Base-by-base conservation (phyloP, 2,329 filamentous ascomycete species). In the Stachybotrys echinatus region DNA sequence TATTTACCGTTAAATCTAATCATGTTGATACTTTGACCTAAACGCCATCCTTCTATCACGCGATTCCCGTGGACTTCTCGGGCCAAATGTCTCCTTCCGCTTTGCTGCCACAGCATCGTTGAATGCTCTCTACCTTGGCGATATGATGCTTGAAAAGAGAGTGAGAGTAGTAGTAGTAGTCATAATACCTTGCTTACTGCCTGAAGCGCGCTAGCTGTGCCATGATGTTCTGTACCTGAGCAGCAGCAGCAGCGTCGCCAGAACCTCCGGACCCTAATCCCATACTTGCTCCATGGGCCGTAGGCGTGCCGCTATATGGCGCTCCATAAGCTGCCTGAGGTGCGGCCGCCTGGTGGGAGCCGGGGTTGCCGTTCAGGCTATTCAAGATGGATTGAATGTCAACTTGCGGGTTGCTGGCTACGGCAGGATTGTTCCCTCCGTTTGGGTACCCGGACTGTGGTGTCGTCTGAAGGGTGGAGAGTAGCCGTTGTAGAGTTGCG, bases 221-320 rank as follows among this genome's bases (percentile, higher is more conserved):
- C 80, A 91, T 87, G 47, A 91, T 88, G 58, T 88, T 86, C 63
- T 86, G 80, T 58, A 90, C 76, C 48, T 83, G 75, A 12, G 83
- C 72, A 8, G 74, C 71, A 34, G 27, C 27, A n/a, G 38, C 38
- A 12, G 72, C 66, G 49, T 70, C 68, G 12, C 62, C 61, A 49
- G 62, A 55, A 20, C 56, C 52, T 20, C 48, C 47, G n/a, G 23
- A 42, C 52, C 54, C 48, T 39, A 58, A 55, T 22, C 57, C 60
- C 48, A 55, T 52, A 47, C 57, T 55, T 23, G 65, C 56, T n/a
- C 61, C 60, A 47, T 61, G 53, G 20, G 61, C 55, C 47, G 54
- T 59, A 43, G 65, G 62, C 19, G 8, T 27, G 4, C 55, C 58
- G 46, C 61, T 65, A 45, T 69, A 72, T 3, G 58, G 51, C 17